Conservation (phyloP, 768 basidiomycete species). For the Naganishia onofrii region DNA sequence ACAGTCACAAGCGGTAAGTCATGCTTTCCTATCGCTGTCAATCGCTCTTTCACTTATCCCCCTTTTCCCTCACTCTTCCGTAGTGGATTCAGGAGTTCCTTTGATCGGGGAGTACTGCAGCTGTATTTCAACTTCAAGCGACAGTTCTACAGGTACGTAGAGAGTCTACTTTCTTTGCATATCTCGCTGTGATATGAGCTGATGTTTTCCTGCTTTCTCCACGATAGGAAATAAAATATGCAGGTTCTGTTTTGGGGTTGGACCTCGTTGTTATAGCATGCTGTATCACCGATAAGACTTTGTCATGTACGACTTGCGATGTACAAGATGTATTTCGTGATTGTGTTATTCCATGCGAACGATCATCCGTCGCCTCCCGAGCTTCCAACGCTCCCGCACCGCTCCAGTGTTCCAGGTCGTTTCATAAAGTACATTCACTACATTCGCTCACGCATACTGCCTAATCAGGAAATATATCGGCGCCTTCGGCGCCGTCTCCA, state of each 20-base stretch:
- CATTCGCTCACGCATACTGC: too few relatives aligned
- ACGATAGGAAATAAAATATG: constrained; percentile 9
- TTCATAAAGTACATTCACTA: too few relatives aligned
- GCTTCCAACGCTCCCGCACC: neutral
- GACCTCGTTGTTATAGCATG: neutral
- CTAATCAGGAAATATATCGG: too few relatives aligned
- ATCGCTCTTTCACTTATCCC: neutral
- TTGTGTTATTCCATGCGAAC: constrained; percentile 4
- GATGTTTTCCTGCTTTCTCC: neutral
- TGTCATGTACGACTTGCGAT: neutral
- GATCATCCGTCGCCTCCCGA: neutral
- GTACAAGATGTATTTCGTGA: neutral
- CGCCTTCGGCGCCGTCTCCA: too few relatives aligned
- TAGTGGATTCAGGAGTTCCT: constrained; percentile 93
- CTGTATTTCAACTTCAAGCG: constrained; percentile 84
- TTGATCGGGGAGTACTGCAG: constrained; percentile 92
- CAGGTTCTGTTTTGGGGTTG: neutral
- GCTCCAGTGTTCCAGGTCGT: too few relatives aligned
- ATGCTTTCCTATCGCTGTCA: neutral
- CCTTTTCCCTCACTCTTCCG: constrained; percentile 5
- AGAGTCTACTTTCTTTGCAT: neutral
- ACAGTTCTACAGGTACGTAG: constrained; percentile 31
- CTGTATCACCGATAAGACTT: neutral
- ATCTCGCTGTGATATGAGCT: too few relatives aligned
- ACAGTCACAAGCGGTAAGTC: constrained; percentile 84